These are phyloP conservation scores for Inga oerstediana DNA, from an alignment of 306 rosid species.

Conservation along the genomic window DNA sequence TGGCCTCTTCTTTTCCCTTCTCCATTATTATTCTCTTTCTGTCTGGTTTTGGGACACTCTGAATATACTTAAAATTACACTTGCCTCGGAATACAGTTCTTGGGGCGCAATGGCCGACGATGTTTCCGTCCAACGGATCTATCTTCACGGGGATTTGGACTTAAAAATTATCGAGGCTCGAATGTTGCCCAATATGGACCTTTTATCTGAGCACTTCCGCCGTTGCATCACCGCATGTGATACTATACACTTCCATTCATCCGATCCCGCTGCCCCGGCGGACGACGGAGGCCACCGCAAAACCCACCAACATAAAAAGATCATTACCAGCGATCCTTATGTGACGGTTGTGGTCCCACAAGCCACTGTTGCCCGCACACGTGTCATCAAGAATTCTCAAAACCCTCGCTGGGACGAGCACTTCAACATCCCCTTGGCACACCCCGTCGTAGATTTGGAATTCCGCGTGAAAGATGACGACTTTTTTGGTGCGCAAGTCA, in stretches of 20 bases:
- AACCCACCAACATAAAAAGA: conserved; percentile 31
- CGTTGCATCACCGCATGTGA: conserved; percentile 86
- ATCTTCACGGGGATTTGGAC: conserved; percentile 93
- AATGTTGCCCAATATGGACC: conserved; percentile 80
- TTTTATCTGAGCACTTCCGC: conserved; percentile 71
- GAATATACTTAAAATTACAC: background rate
- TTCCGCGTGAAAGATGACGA: conserved; percentile 83
- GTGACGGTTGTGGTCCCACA: conserved; percentile 78
- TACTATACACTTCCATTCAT: conserved; percentile 44
- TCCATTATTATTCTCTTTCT: background rate
- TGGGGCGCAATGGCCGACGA: conserved; percentile 50
- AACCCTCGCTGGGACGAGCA: conserved; percentile 68
- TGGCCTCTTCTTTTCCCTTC: background rate
- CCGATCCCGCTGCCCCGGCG: conserved; percentile 11
- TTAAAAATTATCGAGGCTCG: conserved; percentile 64
- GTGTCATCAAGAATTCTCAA: conserved; percentile 71
- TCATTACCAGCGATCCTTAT: conserved; percentile 78
- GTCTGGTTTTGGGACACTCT: background rate
- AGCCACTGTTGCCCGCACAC: conserved; percentile 86
- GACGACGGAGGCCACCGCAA: background rate
- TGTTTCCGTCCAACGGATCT: conserved; percentile 32
- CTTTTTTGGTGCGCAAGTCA: conserved; percentile 62
- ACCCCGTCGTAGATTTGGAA: conserved; percentile 60
- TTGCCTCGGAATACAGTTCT: conserved; percentile 6
- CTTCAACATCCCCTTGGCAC: conserved; percentile 79